Evolutionary conservation across 2,329 filamentous ascomycete genomes (phyloP).

Genomic region (Orbilia blumenaviensis): DNA sequence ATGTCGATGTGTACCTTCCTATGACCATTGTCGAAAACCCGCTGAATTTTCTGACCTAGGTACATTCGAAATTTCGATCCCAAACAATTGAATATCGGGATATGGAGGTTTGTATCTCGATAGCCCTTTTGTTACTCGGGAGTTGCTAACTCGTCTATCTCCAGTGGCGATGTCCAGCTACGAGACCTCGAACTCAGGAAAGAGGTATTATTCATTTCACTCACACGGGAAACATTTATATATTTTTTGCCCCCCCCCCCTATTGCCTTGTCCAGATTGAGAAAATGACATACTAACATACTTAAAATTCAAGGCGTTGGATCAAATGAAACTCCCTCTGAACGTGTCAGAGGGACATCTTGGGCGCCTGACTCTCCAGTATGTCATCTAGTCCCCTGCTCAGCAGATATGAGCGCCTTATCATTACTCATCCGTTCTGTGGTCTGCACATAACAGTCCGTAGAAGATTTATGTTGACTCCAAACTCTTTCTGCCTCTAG

Average conservation of each 20-base stretch:
- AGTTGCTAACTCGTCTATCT: neutral
- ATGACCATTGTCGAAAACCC: neutral
- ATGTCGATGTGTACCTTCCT: constrained; percentile 61
- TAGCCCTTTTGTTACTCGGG: neutral
- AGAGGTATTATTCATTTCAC: constrained; percentile 60
- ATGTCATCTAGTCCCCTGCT: constrained; percentile 20
- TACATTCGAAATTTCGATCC: constrained; percentile 97
- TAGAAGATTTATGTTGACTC: neutral
- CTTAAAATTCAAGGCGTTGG: constrained; percentile 77
- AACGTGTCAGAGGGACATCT: constrained; percentile 97
- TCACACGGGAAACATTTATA: no score
- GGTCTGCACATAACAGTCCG: neutral
- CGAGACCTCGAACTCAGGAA: constrained; percentile 89
- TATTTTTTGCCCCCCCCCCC: no score
- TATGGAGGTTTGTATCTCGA: constrained; percentile 73
- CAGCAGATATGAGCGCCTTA: neutral
- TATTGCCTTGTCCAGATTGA: no score
- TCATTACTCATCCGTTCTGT: neutral
- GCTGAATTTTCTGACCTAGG: constrained; percentile 41
- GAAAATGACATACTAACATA: no score
- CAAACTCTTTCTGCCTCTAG: constrained; percentile 60
- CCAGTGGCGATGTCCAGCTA: constrained; percentile 88
- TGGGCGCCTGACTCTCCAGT: constrained; percentile 79
- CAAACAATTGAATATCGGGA: constrained; percentile 95
- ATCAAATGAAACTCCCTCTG: constrained; percentile 94